Conservation (phyloP, 2,329 filamentous ascomycete genomes). For the Balansia obtecta region DNA sequence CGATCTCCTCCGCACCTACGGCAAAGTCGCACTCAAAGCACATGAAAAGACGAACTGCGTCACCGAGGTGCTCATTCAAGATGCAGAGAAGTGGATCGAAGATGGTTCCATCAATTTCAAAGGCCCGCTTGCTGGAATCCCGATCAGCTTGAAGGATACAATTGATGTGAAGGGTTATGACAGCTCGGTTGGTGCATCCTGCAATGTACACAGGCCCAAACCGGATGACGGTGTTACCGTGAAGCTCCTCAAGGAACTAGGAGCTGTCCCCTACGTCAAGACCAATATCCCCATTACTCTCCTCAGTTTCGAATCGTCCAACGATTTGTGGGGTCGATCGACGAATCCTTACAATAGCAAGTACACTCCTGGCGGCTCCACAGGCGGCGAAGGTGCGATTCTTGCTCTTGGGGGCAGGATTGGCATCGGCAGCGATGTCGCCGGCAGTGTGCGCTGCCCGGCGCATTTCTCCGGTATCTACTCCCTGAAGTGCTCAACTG, state of each 20-base stretch:
- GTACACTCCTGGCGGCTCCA: conserved; percentile 83
- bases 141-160: conserved; percentile 72
- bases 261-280: conserved; percentile 85
- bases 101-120: conserved; percentile 53
- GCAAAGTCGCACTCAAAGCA: conserved; percentile 72
- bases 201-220: conserved; percentile 55
- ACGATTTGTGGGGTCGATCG: conserved; percentile 68
- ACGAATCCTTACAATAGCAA: conserved; percentile 73
- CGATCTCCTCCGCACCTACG: conserved; percentile 73
- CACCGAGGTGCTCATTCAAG: conserved; percentile 72
- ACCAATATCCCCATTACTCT: conserved; percentile 82
- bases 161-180: conserved; percentile 77
- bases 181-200: conserved; percentile 67
- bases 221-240: conserved; percentile 59
- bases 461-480: conserved; percentile 89
- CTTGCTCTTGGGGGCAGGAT: conserved; percentile 75
- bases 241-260: conserved; percentile 70
- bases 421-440: conserved; percentile 83
- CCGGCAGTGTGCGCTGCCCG: conserved; percentile 74
- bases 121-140: conserved; percentile 77
- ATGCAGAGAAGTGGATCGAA: conserved; percentile 60
- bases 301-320: conserved; percentile 71
- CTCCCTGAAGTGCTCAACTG: conserved; percentile 73
- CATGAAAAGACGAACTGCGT: conserved; percentile 82
- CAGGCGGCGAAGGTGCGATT: conserved; percentile 73